Percentiles rank a stretch among this genome's conserved stretches.
Conservation (phyloP, 306 rosid species). For the Prunus persica region Prunus_persica_NCBIv2 NC_034014.1:27460001-27460500, state of each 20-base stretch:
- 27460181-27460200: background rate
- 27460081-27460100: background rate
- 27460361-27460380: conserved; percentile 10
- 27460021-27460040: background rate
- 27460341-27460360: background rate
- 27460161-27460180: conserved; percentile 6
- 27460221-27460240: conserved; percentile 24
- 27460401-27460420: conserved; percentile 10
- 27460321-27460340: background rate
- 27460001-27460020: background rate
- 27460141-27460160: background rate
- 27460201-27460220: background rate
- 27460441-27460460: background rate
- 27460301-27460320: conserved; percentile 8
- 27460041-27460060: background rate
- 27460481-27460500: conserved; percentile 16
- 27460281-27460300: conserved; percentile 12
- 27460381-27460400: conserved; percentile 8
- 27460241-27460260: conserved; percentile 30
- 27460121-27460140: background rate
- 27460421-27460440: background rate
- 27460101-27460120: background rate
- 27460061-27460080: background rate
- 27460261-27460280: conserved; percentile 35
- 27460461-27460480: conserved; percentile 44